A percentile compares a stretch with the other conserved stretches of the same genome.
These are phyloP conservation scores for Thalassiosira delicatula DNA, from an alignment of 352 stramenopile species.

Conservation along the genomic window DNA sequence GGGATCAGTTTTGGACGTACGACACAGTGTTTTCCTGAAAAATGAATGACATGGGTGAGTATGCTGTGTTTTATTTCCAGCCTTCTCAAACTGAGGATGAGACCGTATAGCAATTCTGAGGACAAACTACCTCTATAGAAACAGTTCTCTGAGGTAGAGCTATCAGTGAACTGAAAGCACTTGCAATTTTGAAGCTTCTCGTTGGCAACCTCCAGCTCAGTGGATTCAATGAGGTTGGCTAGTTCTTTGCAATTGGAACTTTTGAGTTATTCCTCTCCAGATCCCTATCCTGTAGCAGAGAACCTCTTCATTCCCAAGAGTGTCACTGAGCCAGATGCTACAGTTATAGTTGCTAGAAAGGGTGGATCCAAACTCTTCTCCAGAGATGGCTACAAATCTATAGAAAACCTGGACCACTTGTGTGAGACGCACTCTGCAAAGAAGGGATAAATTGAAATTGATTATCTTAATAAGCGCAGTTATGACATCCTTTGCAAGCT, in stretches of 20 bases:
- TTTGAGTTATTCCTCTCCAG: constrained; percentile 7
- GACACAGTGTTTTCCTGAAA: too few relatives aligned
- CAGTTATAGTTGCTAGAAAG: constrained; percentile 2
- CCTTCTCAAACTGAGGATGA: constrained; percentile 35
- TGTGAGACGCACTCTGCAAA: constrained; percentile 10
- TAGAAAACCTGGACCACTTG: constrained; percentile 27
- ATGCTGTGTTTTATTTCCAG: background rate
- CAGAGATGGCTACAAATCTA: constrained; percentile 57
- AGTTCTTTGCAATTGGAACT: constrained; percentile 55
- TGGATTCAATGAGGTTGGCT: constrained; percentile 42
- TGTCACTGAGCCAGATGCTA: background rate
- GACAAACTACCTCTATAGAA: constrained; percentile 55
- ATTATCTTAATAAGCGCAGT: constrained; percentile 29
- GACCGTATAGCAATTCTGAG: constrained; percentile 37
- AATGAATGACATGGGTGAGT: background rate
- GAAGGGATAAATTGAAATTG: constrained; percentile 5
- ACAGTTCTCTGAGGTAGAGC: constrained; percentile 51
- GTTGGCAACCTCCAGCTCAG: constrained; percentile 15
- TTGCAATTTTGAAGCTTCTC: constrained; percentile 34
- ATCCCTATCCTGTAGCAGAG: constrained; percentile 26
- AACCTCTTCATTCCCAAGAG: background rate
- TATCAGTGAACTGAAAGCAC: constrained; percentile 76
- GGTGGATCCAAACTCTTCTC: constrained; percentile 36
- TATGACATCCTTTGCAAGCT: constrained; percentile 55
- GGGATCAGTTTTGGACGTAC: too few relatives aligned